These are phyloP conservation scores for Neocucurbitaria cava DNA, from an alignment of 2,329 filamentous ascomycete genomes.

Conservation along the genomic window DNA sequence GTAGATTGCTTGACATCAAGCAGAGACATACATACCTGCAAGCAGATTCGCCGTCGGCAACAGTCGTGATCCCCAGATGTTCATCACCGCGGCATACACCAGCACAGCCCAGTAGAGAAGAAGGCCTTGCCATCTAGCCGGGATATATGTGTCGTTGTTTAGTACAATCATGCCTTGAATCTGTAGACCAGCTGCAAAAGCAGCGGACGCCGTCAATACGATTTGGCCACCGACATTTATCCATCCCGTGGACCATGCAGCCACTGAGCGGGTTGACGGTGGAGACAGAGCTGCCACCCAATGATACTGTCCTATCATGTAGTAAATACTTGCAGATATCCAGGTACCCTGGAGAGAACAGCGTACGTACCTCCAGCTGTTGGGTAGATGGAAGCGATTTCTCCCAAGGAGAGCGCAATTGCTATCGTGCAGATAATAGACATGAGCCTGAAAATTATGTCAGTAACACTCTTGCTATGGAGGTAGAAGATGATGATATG, in stretches of 20 bases:
- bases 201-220: conserved; percentile 56
- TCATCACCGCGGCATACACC: conserved; percentile 48
- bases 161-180: conserved; percentile 54
- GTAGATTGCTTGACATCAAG: background rate
- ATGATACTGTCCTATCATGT: conserved; percentile 52
- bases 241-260: conserved; percentile 52
- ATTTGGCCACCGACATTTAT: conserved; percentile 57
- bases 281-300: conserved; percentile 54
- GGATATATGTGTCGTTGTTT: conserved; percentile 52
- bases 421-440: conserved; percentile 64
- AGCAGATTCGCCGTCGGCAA: conserved; percentile 49
- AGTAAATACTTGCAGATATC: background rate
- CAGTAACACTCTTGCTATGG: background rate
- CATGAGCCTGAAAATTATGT: conserved; percentile 46
- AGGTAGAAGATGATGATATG: background rate
- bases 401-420: conserved; percentile 71
- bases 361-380: conserved; percentile 69
- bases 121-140: conserved; percentile 55
- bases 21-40: conserved; percentile 14
- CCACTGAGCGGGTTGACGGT: conserved; percentile 40
- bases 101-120: conserved; percentile 57
- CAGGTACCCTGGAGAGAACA: conserved; percentile 48
- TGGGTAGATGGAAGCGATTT: conserved; percentile 77
- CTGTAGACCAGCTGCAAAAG: conserved; percentile 56
- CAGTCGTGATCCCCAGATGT: conserved; percentile 52